phyloP scores from a whole-genome alignment of 441 rosid genomes.

The Theobroma grandiflorum region DNA sequence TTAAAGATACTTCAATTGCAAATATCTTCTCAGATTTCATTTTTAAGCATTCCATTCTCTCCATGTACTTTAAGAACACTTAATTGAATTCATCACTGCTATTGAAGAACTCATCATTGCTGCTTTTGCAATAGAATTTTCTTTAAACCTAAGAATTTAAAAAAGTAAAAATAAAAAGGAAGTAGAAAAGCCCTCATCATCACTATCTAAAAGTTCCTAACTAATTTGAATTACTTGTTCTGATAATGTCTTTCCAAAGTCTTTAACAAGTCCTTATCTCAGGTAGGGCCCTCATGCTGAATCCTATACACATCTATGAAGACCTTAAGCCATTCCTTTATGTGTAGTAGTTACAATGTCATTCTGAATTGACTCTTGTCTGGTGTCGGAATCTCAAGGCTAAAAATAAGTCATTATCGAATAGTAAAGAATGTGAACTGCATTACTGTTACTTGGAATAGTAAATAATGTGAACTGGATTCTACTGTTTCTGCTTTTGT shows the following conservation, averaged over 20 bases:
- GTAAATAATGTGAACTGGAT: constrained; percentile 22
- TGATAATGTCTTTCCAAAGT: constrained; percentile 20
- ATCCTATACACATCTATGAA: constrained; percentile 33
- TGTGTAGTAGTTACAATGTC: constrained; percentile 37
- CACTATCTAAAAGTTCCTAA: constrained; percentile 10
- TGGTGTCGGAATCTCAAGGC: constrained; percentile 23
- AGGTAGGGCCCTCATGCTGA: constrained; percentile 44
- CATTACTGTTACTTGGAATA: constrained; percentile 14
- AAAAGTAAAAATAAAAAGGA: neutral
- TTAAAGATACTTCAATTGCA: neutral
- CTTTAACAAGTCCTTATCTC: constrained; percentile 26
- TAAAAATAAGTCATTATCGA: constrained; percentile 23
- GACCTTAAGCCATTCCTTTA: constrained; percentile 31
- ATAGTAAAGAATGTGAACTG: constrained; percentile 21
- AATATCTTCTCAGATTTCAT: neutral
- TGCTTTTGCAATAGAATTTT: neutral
- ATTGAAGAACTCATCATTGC: neutral
- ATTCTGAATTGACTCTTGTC: constrained; percentile 32
- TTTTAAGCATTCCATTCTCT: constrained; percentile 1
- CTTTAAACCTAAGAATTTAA: neutral
- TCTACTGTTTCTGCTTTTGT: constrained; percentile 7
- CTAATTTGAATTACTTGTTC: constrained; percentile 28
- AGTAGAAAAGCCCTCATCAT: neutral
- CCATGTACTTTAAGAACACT: constrained; percentile 2
- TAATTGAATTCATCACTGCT: neutral